Evolutionary conservation across 2,329 filamentous ascomycete genomes (phyloP).

Genomic region (Neofusicoccum ribis): DNA sequence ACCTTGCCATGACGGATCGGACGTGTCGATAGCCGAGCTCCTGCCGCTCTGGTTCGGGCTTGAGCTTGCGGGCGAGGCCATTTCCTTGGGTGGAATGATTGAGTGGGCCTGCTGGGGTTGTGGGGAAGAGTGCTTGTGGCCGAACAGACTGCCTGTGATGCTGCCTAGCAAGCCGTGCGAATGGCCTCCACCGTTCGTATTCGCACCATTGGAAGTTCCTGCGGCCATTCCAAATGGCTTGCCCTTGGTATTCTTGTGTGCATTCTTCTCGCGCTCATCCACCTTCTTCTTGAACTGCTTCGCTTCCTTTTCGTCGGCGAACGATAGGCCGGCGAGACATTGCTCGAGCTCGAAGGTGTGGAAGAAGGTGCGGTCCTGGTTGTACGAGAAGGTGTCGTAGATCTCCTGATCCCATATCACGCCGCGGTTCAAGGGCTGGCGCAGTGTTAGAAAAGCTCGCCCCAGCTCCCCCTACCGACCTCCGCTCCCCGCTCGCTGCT

Average conservation of each 20-base stretch:
- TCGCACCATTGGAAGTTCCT: conserved; percentile 31
- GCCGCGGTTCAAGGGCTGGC: conserved; percentile 71
- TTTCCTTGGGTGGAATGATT: conserved; percentile 50
- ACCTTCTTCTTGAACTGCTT: conserved; percentile 98
- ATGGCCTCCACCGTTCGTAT: conserved; percentile 27
- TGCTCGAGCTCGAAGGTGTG: conserved; percentile 96
- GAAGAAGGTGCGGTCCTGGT: conserved; percentile 96
- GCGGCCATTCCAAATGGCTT: conserved; percentile 66
- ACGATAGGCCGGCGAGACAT: conserved; percentile 85
- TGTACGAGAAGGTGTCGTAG: conserved; percentile 92
- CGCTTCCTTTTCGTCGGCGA: conserved; percentile 95
- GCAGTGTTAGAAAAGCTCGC: conserved; percentile 16
- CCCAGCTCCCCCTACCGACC: neutral
- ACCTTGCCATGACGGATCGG: conserved; percentile 62
- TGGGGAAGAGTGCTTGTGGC: conserved; percentile 50
- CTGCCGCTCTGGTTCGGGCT: conserved; percentile 35
- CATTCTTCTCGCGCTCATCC: conserved; percentile 93
- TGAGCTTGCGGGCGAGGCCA: conserved; percentile 36
- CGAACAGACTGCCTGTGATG: conserved; percentile 47
- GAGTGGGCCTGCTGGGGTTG: conserved; percentile 43
- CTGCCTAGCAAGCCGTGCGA: conserved; percentile 48
- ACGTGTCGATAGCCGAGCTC: conserved; percentile 57
- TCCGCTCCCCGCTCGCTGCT: conserved; percentile 38
- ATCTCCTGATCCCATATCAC: conserved; percentile 98
- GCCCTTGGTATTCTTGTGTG: conserved; percentile 78